Percentiles rank a stretch among this genome's conserved stretches.
Evolutionary conservation across 2,329 filamentous ascomycete species (phyloP).

Genomic region (Cercospora beticola): DNA sequence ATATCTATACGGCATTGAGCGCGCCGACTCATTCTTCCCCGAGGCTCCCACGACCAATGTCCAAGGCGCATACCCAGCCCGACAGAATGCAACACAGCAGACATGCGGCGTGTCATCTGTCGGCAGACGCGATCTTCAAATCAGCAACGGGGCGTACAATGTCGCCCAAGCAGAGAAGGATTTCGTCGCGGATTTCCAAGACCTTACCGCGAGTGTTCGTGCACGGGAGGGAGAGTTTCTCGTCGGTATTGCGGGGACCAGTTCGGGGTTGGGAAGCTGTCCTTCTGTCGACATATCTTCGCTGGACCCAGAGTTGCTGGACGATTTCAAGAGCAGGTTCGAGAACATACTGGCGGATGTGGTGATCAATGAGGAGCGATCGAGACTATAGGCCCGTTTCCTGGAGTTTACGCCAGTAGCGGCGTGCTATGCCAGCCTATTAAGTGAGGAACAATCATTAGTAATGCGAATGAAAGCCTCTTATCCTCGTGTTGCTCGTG

Average conservation of each 20-base stretch:
- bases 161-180: slow-evolving; percentile 33
- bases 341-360: slow-evolving; percentile 29
- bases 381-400: slow-evolving; percentile 7
- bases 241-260: slow-evolving; percentile 42
- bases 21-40: slow-evolving; percentile 40
- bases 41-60: slow-evolving; percentile 34
- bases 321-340: slow-evolving; percentile 31
- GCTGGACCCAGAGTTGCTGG: slow-evolving; percentile 32
- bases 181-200: slow-evolving; percentile 44
- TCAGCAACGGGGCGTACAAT: slow-evolving; percentile 34
- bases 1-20: slow-evolving; percentile 43
- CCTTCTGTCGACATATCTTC: slow-evolving; percentile 39
- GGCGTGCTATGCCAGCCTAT: not conserved
- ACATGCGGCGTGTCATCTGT: slow-evolving; percentile 50
- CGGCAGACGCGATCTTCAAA: slow-evolving; percentile 40
- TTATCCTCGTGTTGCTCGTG: not conserved
- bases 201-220: slow-evolving; percentile 42
- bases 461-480: not conserved
- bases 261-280: slow-evolving; percentile 42
- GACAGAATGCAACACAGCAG: slow-evolving; percentile 36
- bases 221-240: slow-evolving; percentile 50
- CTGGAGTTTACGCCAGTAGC: not conserved
- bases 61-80: slow-evolving; percentile 41
- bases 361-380: slow-evolving; percentile 3
- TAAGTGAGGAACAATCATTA: not conserved